Evolutionary conservation across 2,329 filamentous ascomycete species (phyloP).

Genomic region (Pseudovirgaria hyperparasitica): DNA sequence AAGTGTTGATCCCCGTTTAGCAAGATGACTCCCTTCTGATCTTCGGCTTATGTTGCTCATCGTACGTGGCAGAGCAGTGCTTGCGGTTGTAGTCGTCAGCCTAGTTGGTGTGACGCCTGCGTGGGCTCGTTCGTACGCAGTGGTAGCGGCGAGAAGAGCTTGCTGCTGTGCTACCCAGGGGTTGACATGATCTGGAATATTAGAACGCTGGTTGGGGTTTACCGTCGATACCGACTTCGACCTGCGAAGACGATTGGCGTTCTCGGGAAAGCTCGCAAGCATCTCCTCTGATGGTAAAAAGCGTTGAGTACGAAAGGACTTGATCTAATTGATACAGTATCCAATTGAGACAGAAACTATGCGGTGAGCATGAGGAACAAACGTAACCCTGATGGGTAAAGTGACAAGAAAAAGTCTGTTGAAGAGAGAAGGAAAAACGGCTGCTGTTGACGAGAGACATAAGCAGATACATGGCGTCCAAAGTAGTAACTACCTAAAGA

Average conservation of each 20-base stretch:
- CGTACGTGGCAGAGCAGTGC: conserved; percentile 11
- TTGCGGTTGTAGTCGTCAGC: conserved; percentile 4
- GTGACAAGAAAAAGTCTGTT: no score
- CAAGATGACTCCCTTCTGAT: conserved; percentile 24
- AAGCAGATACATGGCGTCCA: no score
- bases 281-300: no score
- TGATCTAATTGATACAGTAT: no score
- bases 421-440: no score
- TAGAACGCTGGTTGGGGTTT: background rate
- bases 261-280: no score
- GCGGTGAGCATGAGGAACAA: no score
- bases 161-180: conserved; percentile 19
- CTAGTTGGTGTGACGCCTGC: conserved; percentile 9
- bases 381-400: no score
- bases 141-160: conserved; percentile 23
- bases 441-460: no score
- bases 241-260: conserved; percentile 21
- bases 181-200: conserved; percentile 12
- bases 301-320: no score
- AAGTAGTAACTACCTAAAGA: no score
- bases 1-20: conserved; percentile 18
- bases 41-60: conserved; percentile 23
- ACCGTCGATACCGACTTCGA: conserved; percentile 23
- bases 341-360: no score
- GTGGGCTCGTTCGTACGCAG: conserved; percentile 21